Evolutionary conservation across 768 basidiomycete genomes (phyloP).

Genomic region (Psilocybe cubensis): DNA sequence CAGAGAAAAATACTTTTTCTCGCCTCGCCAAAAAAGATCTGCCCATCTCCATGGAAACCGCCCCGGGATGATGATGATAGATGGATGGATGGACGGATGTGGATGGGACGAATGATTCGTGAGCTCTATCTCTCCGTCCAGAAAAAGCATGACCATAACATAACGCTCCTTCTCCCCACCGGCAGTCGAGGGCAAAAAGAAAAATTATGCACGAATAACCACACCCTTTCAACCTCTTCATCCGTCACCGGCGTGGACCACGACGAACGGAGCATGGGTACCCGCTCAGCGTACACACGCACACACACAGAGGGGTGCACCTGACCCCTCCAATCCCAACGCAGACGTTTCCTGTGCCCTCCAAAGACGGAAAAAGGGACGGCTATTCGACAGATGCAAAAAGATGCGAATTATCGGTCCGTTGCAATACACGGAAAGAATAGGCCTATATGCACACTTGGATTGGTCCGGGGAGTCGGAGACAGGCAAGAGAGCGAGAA

Average conservation of each 20-base stretch:
- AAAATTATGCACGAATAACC: too few species aligned
- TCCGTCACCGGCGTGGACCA: too few species aligned
- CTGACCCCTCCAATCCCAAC: neutral
- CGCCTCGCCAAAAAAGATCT: neutral
- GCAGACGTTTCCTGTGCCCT: too few species aligned
- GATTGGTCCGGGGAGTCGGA: neutral
- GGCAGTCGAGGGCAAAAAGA: too few species aligned
- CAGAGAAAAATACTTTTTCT: too few species aligned
- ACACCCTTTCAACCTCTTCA: too few species aligned
- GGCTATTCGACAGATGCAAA: neutral
- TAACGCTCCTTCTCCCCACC: too few species aligned
- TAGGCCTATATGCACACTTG: neutral
- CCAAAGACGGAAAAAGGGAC: neutral
- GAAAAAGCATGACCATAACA: too few species aligned
- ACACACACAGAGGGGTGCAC: neutral
- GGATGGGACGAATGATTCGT: too few species aligned
- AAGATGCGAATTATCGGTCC: neutral
- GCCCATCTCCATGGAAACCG: constrained; percentile 6
- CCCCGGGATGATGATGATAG: neutral
- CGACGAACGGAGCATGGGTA: too few species aligned
- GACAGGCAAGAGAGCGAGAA: too few species aligned
- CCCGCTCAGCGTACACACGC: neutral
- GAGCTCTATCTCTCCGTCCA: too few species aligned
- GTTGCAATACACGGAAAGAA: neutral
- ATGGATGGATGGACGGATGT: neutral